Base-by-base conservation (phyloP, 163 green algal species). In the Coccomyxa subellipsoidea region DNA sequence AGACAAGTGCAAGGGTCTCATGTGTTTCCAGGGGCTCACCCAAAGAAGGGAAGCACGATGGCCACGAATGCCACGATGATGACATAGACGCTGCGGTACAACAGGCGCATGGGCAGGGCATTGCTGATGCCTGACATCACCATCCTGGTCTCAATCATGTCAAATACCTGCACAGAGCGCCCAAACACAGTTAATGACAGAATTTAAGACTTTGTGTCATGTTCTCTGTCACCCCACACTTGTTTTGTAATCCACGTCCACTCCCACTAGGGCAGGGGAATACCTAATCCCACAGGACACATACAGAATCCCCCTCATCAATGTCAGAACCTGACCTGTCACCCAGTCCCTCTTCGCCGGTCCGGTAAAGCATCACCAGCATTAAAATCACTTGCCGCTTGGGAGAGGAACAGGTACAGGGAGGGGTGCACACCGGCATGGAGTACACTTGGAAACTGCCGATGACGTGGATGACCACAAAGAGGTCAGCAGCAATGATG, bases 21-120 rank as follows among this genome's bases (percentile, higher is more conserved):
- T 5, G 10, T 0, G 18, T 36, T 59, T 40, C 47, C 76, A 38
- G 29, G 1, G 39, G 38, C 36, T 73, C 70, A 37, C 39, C 80
- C 80, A 36, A 85, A 85, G 76, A 85, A 82, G 39, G 82, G 82
- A 6, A 83, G 36, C 4, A 40, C 80, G 31, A 86, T 77, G 34
- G 32, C 82, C 36, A 86, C 72, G 38, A 86, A 86, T 34, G 77
- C 78, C 6, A 83, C 54, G 2, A 83, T 47, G 35, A 77, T 54
- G 36, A 86, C 80, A 47, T 86, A 86, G 2, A 76, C 9, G 27
- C 37, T 80, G 39, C 82, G 69, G 77, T 82, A 82, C 37, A 85
- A 7, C 10, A 85, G 69, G 34, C 82, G 77, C 18, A 40, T 76
- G 39, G 80, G 9, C 29, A 79, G 21, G 66, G 66, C 76, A 25